Conservation (phyloP, 2,329 filamentous ascomycete genomes). For the Teratosphaeria pseudoeucalypti region DNA sequence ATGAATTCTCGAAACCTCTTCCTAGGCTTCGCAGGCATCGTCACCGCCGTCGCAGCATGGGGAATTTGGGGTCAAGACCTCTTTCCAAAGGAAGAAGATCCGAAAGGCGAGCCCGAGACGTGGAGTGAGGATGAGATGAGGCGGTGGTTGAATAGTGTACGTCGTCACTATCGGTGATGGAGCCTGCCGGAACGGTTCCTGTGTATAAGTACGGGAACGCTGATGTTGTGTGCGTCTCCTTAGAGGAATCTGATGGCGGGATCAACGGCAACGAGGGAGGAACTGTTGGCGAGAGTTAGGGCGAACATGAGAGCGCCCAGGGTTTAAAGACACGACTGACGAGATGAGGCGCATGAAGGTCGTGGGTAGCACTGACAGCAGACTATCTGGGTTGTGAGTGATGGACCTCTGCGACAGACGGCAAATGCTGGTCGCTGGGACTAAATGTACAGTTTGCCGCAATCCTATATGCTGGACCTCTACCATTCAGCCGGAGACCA, state of each 20-base stretch:
- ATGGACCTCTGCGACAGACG: neutral
- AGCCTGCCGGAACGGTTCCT: neutral
- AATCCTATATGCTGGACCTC: neutral
- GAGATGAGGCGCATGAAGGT: neutral
- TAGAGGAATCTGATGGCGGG: conserved; percentile 56
- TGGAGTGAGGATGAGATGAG: conserved; percentile 77
- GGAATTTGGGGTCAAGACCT: conserved; percentile 77
- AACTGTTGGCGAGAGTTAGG: conserved; percentile 58
- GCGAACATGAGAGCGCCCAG: conserved; percentile 50
- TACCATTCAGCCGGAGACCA: neutral
- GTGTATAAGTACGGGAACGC: neutral
- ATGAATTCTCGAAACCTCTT: conserved; percentile 32
- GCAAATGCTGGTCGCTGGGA: neutral
- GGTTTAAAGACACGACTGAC: conserved; percentile 7
- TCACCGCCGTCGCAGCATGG: conserved; percentile 74
- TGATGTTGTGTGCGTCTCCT: neutral
- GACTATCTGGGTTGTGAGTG: neutral
- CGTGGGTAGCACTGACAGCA: neutral
- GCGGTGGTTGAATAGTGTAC: conserved; percentile 70
- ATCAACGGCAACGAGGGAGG: conserved; percentile 48
- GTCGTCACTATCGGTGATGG: conserved; percentile 23
- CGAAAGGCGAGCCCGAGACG: conserved; percentile 59
- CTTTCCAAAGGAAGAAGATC: conserved; percentile 65
- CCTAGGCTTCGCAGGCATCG: conserved; percentile 66
- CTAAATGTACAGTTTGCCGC: neutral